Percentiles rank a stretch among this genome's conserved stretches.
phyloP scores from a whole-genome alignment of 371 early-diverging fungal species.

The Mortierella sp. region DNA sequence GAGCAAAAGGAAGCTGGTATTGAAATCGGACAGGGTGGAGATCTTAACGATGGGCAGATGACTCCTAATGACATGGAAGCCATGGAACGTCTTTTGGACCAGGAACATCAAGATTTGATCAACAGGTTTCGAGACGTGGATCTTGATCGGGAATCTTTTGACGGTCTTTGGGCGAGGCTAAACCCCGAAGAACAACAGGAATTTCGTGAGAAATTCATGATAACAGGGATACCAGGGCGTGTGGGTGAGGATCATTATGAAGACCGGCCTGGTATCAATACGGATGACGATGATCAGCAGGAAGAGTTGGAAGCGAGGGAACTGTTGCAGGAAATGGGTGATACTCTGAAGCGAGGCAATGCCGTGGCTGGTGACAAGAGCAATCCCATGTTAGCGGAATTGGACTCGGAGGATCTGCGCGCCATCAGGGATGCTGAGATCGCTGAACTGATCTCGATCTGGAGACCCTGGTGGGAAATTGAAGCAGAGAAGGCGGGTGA shows the following conservation, averaged over 20 bases:
- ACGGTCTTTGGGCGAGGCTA: slow-evolving; percentile 64
- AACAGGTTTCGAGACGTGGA: slow-evolving; percentile 62
- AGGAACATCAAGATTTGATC: slow-evolving; percentile 57
- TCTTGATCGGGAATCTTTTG: slow-evolving; percentile 61
- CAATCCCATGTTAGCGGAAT: slow-evolving; percentile 29
- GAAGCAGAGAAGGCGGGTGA: slow-evolving; percentile 47
- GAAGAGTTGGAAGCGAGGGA: slow-evolving; percentile 31
- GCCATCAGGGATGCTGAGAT: slow-evolving; percentile 50
- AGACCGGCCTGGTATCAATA: neutral
- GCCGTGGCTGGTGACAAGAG: neutral
- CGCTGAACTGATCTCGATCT: slow-evolving; percentile 35
- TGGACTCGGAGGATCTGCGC: slow-evolving; percentile 37
- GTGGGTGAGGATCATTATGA: slow-evolving; percentile 2
- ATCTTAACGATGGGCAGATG: slow-evolving; percentile 28
- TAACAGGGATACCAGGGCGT: neutral
- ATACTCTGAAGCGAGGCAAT: slow-evolving; percentile 24
- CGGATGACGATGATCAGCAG: slow-evolving; percentile 15
- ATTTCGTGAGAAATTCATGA: slow-evolving; percentile 57
- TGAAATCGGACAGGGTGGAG: neutral
- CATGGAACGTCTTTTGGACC: slow-evolving; percentile 44
- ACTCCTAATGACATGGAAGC: slow-evolving; percentile 36
- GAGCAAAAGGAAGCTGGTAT: slow-evolving; percentile 5
- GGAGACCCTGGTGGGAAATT: slow-evolving; percentile 53
- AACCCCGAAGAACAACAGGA: slow-evolving; percentile 64
- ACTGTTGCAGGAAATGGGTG: slow-evolving; percentile 37